These are phyloP conservation scores for Tulasnella sp. DNA, from an alignment of 768 basidiomycete genomes.

Conservation along the genomic window DNA sequence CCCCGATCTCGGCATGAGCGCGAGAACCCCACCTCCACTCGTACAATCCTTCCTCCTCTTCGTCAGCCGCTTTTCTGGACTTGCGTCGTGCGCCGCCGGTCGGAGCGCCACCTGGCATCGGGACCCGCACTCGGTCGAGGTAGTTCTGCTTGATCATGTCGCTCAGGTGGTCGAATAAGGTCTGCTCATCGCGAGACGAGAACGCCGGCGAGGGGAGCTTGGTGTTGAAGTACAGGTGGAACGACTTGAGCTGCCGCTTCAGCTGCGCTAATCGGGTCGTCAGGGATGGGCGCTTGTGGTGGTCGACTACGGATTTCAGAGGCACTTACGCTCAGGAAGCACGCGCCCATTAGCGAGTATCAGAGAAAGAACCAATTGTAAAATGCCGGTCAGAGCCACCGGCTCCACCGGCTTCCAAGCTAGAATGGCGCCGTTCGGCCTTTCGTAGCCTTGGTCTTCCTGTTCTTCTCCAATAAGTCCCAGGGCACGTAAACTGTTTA, in stretches of 20 bases:
- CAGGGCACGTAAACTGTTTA: conserved; percentile 45
- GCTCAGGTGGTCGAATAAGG: conserved; percentile 63
- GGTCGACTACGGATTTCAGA: neutral
- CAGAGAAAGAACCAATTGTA: conserved; percentile 76
- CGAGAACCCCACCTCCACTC: conserved; percentile 88
- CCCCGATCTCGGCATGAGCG: conserved; percentile 78
- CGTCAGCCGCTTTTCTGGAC: conserved; percentile 43
- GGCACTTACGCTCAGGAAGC: conserved; percentile 66
- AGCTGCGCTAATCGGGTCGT: conserved; percentile 56
- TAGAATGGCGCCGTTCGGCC: conserved; percentile 65
- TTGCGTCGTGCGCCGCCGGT: conserved; percentile 46
- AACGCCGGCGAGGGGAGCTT: conserved; percentile 48
- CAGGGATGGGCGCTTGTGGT: neutral
- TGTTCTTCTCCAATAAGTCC: conserved; percentile 38
- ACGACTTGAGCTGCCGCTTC: conserved; percentile 60
- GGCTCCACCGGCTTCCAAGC: conserved; percentile 69
- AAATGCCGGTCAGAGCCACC: conserved; percentile 59
- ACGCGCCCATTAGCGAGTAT: conserved; percentile 77
- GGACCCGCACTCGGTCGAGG: conserved; percentile 52
- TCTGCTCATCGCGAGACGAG: conserved; percentile 48
- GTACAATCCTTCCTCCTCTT: conserved; percentile 43
- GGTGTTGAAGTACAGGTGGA: conserved; percentile 54
- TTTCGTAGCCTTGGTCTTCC: conserved; percentile 47
- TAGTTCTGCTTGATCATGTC: conserved; percentile 67
- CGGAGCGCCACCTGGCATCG: conserved; percentile 43